A percentile compares a stretch with the other conserved stretches of the same genome.
phyloP scores from a whole-genome alignment of 2,329 filamentous ascomycete species.

The Botrytis porri region DNA sequence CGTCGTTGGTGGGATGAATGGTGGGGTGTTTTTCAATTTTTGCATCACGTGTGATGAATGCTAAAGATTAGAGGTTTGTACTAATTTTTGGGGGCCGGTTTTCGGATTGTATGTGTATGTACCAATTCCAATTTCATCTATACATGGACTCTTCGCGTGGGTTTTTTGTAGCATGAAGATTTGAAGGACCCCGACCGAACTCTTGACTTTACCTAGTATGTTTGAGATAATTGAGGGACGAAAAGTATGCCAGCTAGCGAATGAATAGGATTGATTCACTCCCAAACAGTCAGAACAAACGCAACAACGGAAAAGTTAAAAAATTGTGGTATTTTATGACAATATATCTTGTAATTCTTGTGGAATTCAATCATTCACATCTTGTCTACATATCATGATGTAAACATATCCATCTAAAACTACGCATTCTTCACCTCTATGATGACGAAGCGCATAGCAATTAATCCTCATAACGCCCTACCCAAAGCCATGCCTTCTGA shows the following conservation, averaged over 20 bases:
- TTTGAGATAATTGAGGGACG: not conserved
- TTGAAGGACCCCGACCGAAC: not conserved
- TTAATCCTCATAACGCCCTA: conserved; percentile 7
- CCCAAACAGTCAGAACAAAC: not conserved
- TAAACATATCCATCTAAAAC: conserved; percentile 6
- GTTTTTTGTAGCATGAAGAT: not conserved
- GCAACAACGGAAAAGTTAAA: not conserved
- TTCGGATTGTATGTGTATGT: not conserved
- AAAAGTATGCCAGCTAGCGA: not conserved
- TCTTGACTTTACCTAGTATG: not conserved
- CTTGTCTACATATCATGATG: conserved; percentile 4
- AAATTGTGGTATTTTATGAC: not conserved
- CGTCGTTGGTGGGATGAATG: conserved; percentile 8
- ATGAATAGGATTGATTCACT: not conserved
- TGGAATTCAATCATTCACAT: not conserved
- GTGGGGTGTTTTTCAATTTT: conserved; percentile 7
- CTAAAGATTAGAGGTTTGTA: not conserved
- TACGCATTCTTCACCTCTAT: not conserved
- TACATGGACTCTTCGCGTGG: not conserved
- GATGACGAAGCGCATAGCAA: not conserved
- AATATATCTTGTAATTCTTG: not conserved
- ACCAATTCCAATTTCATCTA: not conserved
- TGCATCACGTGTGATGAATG: not conserved
- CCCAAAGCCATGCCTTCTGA: conserved; percentile 11
- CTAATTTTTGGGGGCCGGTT: not conserved